phyloP scores from a whole-genome alignment of 148 eudicot species.

The Suaeda aralocaspica region DNA sequence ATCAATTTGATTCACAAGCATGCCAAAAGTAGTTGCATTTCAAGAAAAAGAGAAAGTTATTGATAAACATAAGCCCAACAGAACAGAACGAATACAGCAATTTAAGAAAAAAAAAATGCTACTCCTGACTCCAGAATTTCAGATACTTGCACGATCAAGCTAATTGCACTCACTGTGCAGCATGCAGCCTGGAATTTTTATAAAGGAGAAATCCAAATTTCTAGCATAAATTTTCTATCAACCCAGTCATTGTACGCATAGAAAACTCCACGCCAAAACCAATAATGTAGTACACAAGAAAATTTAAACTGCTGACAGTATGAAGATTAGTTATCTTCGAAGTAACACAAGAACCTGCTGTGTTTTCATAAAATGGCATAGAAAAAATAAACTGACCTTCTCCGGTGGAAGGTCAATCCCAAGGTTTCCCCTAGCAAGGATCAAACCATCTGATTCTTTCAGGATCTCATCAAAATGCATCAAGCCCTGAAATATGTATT shows the following conservation, averaged over 20 bases:
- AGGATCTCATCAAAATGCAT: conserved; percentile 62
- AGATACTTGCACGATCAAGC: conserved; percentile 1
- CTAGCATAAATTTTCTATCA: too few species aligned
- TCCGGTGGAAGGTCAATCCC: conserved; percentile 71
- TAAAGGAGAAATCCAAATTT: neutral
- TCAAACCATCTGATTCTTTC: conserved; percentile 59
- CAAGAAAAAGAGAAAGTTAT: neutral
- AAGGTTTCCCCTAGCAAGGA: conserved; percentile 60
- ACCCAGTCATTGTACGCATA: too few species aligned
- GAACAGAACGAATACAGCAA: neutral
- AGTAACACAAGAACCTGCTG: neutral
- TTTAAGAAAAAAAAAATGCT: neutral
- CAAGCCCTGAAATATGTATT: conserved; percentile 36
- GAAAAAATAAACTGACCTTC: conserved; percentile 33
- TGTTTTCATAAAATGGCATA: neutral
- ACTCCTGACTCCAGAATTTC: neutral
- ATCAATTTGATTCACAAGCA: neutral
- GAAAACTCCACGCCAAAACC: neutral
- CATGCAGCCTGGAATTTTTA: neutral
- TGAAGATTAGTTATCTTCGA: neutral
- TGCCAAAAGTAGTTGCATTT: too few species aligned
- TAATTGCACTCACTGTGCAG: conserved; percentile 2
- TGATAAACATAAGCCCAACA: neutral
- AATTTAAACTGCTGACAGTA: neutral
- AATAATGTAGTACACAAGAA: neutral